phyloP scores from a whole-genome alignment of 371 early-diverging fungal genomes.

The Mortierella sp. region DNA sequence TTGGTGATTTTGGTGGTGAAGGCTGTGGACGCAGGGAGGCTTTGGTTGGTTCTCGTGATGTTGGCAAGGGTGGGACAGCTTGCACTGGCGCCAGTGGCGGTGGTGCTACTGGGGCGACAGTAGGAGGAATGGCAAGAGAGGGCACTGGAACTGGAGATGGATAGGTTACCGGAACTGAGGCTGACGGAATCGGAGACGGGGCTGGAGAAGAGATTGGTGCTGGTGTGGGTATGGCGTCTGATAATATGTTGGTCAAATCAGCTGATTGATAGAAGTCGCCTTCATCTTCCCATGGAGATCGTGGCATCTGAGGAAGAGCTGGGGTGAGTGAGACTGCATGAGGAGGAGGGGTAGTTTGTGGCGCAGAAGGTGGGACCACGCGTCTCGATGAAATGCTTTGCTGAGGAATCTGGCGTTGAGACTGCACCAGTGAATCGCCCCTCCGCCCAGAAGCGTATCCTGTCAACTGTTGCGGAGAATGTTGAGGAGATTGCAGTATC shows the following conservation, averaged over 20 bases:
- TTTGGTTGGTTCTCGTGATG: background rate
- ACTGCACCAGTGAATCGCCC: background rate
- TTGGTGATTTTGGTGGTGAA: too few species aligned
- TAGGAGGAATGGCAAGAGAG: background rate
- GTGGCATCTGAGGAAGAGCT: background rate
- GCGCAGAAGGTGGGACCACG: background rate
- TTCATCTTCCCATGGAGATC: slow-evolving; percentile 15
- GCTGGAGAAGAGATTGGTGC: background rate
- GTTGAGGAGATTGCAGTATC: background rate
- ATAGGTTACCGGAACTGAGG: too few species aligned
- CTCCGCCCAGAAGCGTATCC: background rate
- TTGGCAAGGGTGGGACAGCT: background rate
- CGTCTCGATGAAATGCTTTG: too few species aligned
- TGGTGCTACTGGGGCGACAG: background rate
- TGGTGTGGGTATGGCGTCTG: background rate
- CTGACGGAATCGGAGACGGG: background rate
- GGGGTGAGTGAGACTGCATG: background rate
- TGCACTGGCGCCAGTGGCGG: background rate
- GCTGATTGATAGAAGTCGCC: slow-evolving; percentile 22
- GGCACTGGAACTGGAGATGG: too few species aligned
- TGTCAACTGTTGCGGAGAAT: background rate
- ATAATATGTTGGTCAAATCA: too few species aligned
- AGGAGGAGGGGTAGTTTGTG: background rate
- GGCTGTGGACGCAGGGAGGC: too few species aligned
- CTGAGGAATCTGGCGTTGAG: background rate